These are phyloP conservation scores for Rhinocladiella similis DNA, from an alignment of 2,329 filamentous ascomycete genomes.

Conservation along the genomic window DNA sequence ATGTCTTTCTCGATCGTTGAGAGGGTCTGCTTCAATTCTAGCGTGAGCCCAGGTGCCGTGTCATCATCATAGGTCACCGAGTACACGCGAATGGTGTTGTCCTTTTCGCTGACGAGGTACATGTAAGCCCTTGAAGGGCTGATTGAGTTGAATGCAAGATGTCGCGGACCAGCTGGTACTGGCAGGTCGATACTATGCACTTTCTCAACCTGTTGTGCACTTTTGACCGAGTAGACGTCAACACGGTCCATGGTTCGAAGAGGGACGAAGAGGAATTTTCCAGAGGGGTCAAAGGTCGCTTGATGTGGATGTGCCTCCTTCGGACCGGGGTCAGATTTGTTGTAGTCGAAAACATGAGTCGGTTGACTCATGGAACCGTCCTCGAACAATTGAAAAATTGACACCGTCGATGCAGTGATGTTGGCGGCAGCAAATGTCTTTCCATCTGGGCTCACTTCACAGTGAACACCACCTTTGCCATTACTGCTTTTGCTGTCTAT, in stretches of 20 bases:
- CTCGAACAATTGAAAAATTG: slow-evolving; percentile 6
- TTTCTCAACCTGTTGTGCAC: neutral
- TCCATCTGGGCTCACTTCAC: slow-evolving; percentile 8
- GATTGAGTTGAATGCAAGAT: slow-evolving; percentile 9
- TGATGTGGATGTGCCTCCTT: slow-evolving; percentile 12
- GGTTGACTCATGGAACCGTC: slow-evolving; percentile 7
- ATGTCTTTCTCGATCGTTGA: slow-evolving; percentile 8
- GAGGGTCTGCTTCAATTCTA: slow-evolving; percentile 8
- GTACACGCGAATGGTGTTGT: slow-evolving; percentile 16
- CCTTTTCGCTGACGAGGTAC: slow-evolving; percentile 17
- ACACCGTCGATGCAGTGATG: slow-evolving; percentile 10
- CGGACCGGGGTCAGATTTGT: slow-evolving; percentile 2
- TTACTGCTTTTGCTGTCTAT: slow-evolving; percentile 8
- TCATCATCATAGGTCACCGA: neutral
- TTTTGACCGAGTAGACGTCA: slow-evolving; percentile 3
- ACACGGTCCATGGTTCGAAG: slow-evolving; percentile 11
- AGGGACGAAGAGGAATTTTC: slow-evolving; percentile 11
- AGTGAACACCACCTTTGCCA: slow-evolving; percentile 15
- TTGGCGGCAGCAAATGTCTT: slow-evolving; percentile 6
- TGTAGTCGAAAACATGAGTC: slow-evolving; percentile 11
- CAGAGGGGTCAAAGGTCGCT: slow-evolving; percentile 14
- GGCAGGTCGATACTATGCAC: slow-evolving; percentile 7
- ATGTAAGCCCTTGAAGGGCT: slow-evolving; percentile 7
- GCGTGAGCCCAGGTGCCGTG: neutral
- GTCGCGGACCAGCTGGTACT: slow-evolving; percentile 5